Percentiles rank a stretch among this genome's conserved stretches.
Conservation (phyloP, 441 rosid species). For the Melianthus villosus region DNA sequence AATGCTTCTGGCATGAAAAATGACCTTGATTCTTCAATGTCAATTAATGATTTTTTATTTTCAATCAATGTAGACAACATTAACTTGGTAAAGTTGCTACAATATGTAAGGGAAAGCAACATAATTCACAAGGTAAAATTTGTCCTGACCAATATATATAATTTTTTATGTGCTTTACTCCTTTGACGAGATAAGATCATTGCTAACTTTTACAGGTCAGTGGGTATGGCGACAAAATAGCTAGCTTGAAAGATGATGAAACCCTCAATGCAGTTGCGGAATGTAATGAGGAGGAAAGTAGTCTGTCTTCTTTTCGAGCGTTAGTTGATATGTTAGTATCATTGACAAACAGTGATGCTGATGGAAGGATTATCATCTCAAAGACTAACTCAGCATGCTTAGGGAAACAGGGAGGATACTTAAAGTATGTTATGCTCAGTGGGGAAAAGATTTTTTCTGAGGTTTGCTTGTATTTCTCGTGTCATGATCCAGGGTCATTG, state of each 20-base stretch:
- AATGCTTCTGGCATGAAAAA: slow-evolving; percentile 20
- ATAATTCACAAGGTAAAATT: slow-evolving; percentile 66
- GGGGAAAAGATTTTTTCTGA: slow-evolving; percentile 79
- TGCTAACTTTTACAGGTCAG: slow-evolving; percentile 76
- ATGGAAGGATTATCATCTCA: slow-evolving; percentile 83
- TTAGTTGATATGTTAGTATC: slow-evolving; percentile 53
- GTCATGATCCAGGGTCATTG: too few relatives aligned
- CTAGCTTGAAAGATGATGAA: slow-evolving; percentile 28
- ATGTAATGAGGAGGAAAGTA: slow-evolving; percentile 32
- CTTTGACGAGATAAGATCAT: too few relatives aligned
- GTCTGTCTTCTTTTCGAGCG: slow-evolving; percentile 56
- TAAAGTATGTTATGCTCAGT: slow-evolving; percentile 84
- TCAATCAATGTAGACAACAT: slow-evolving; percentile 74
- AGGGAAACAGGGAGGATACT: slow-evolving; percentile 38
- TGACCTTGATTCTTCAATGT: slow-evolving; percentile 36
- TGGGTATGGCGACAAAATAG: slow-evolving; percentile 54
- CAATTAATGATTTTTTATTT: slow-evolving; percentile 75
- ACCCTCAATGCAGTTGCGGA: slow-evolving; percentile 16
- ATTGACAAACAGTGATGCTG: slow-evolving; percentile 62
- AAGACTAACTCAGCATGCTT: slow-evolving; percentile 25
- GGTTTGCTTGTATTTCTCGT: slow-evolving; percentile 38
- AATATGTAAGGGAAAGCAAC: slow-evolving; percentile 70
- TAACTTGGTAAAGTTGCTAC: slow-evolving; percentile 63
- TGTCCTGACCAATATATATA: slow-evolving; percentile 7
- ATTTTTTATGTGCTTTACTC: slow-evolving; percentile 7